Evolutionary conservation across 805 yeast species (phyloP).

Genomic region (Saccharomyces kudriavzevii): DNA sequence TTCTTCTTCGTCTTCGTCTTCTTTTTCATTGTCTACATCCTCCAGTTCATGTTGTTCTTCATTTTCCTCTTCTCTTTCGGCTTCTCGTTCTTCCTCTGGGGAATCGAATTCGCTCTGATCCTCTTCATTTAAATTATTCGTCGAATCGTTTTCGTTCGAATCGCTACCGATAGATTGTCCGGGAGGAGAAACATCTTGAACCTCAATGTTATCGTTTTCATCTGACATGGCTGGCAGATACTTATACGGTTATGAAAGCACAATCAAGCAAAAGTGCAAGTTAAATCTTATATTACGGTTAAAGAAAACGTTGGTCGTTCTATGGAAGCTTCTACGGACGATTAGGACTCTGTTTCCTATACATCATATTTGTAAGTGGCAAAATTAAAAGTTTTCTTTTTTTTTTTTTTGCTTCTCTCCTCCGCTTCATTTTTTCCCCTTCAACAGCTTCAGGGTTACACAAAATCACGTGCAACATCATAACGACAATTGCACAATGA

Average conservation of each 20-base stretch:
- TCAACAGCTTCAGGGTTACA: background rate
- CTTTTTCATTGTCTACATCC: background rate
- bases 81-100: background rate
- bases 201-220: background rate
- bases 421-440: background rate
- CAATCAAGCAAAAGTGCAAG: background rate
- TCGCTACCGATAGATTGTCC: background rate
- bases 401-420: background rate
- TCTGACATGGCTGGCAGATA: background rate
- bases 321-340: background rate
- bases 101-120: background rate
- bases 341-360: background rate
- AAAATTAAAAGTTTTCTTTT: background rate
- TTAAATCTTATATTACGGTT: background rate
- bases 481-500: background rate
- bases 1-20: constrained; percentile 11
- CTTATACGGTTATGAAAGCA: background rate
- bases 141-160: background rate
- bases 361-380: background rate
- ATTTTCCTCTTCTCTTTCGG: background rate
- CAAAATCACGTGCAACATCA: background rate
- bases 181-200: background rate
- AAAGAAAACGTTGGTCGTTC: background rate
- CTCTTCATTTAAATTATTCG: background rate
- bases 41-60: background rate